Evolutionary conservation across 1,139 yeast species (phyloP).

Genomic region (Sugiyamaella castrensis): DNA sequence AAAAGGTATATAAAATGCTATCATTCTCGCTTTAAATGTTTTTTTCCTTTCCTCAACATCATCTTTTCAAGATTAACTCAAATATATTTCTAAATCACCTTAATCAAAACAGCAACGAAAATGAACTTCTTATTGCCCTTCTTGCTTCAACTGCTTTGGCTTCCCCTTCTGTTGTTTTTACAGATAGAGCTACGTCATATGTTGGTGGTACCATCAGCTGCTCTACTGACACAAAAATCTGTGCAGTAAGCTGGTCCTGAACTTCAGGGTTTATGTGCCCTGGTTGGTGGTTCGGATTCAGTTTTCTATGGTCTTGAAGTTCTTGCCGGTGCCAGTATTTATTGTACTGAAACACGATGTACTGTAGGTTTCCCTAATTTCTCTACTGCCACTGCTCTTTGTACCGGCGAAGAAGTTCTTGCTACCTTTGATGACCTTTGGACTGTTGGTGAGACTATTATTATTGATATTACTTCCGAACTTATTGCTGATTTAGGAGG

Average conservation of each 20-base stretch:
- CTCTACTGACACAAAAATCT: slow-evolving; percentile 17
- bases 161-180: too few relatives aligned
- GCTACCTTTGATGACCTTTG: slow-evolving; percentile 21
- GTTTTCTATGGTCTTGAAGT: slow-evolving; percentile 20
- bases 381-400: slow-evolving; percentile 18
- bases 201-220: too few relatives aligned
- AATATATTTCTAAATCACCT: too few relatives aligned
- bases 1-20: too few relatives aligned
- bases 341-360: slow-evolving; percentile 19
- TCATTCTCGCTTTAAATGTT: too few relatives aligned
- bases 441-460: slow-evolving; percentile 21
- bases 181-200: too few relatives aligned
- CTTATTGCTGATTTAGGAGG: slow-evolving; percentile 7
- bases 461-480: slow-evolving; percentile 15
- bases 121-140: too few relatives aligned
- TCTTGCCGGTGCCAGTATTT: slow-evolving; percentile 19
- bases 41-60: too few relatives aligned
- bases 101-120: too few relatives aligned
- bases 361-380: slow-evolving; percentile 20
- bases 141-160: too few relatives aligned
- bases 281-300: slow-evolving; percentile 20
- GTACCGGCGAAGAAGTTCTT: slow-evolving; percentile 19
- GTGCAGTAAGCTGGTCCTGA: slow-evolving; percentile 17
- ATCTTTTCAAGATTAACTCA: too few relatives aligned
- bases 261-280: slow-evolving; percentile 16